These are phyloP conservation scores for Suhomyces panamericanus DNA, from an alignment of 1,139 yeast species.

Conservation along the genomic window DNA sequence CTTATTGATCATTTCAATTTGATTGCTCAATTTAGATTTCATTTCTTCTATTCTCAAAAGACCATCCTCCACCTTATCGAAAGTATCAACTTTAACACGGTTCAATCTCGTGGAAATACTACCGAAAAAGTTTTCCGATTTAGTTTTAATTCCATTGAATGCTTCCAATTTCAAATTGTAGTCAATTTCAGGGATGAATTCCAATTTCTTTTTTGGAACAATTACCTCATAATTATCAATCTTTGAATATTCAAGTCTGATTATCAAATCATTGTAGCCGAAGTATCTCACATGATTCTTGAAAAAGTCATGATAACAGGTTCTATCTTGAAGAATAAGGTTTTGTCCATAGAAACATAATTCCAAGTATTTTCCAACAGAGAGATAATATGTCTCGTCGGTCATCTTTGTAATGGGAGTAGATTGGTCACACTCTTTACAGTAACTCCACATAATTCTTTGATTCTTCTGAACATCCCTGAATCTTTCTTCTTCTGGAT, in stretches of 20 bases:
- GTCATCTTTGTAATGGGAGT: constrained; percentile 87
- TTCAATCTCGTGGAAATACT: constrained; percentile 72
- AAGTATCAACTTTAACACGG: constrained; percentile 79
- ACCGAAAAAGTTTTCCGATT: constrained; percentile 62
- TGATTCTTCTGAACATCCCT: constrained; percentile 43
- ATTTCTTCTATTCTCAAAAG: constrained; percentile 57
- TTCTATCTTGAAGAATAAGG: constrained; percentile 46
- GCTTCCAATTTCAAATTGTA: constrained; percentile 68
- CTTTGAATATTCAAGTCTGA: constrained; percentile 72
- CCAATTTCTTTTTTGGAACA: constrained; percentile 71
- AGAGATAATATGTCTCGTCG: constrained; percentile 84
- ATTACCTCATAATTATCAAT: constrained; percentile 77
- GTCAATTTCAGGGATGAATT: constrained; percentile 74
- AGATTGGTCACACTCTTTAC: constrained; percentile 72
- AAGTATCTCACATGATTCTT: constrained; percentile 81
- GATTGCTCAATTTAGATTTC: constrained; percentile 53
- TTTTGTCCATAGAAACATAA: constrained; percentile 74
- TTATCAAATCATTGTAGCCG: constrained; percentile 77
- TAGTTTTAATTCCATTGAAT: constrained; percentile 52
- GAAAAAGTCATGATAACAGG: constrained; percentile 77
- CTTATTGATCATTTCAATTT: constrained; percentile 45
- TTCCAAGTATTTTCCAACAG: constrained; percentile 92
- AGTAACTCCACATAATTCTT: constrained; percentile 88
- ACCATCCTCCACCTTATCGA: constrained; percentile 73
- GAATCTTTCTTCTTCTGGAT: constrained; percentile 4